phyloP scores from a whole-genome alignment of 148 eudicot species.

The Camellia granthamiana region DNA sequence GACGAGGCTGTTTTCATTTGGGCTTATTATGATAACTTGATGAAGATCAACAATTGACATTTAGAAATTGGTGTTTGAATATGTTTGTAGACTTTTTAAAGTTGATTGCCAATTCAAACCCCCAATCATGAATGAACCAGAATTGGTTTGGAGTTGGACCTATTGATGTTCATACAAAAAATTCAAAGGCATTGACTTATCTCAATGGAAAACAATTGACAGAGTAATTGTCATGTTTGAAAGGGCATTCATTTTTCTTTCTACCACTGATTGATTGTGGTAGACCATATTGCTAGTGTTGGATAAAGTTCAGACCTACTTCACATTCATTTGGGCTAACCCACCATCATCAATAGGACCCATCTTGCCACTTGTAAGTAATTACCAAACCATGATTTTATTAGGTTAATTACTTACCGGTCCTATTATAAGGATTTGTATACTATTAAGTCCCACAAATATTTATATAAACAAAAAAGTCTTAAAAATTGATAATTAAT shows the following conservation, averaged over 20 bases:
- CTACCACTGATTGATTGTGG: neutral
- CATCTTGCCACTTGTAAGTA: neutral
- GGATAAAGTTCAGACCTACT: neutral
- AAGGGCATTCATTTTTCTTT: neutral
- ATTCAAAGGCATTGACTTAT: neutral
- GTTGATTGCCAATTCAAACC: neutral
- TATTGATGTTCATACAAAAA: neutral
- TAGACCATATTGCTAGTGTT: neutral
- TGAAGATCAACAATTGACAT: slow-evolving; percentile 1
- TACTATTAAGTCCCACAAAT: too few relatives aligned
- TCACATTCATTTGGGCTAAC: neutral
- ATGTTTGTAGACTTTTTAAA: neutral
- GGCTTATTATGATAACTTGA: neutral
- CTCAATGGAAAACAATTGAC: neutral
- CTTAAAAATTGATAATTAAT: too few relatives aligned
- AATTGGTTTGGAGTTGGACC: neutral
- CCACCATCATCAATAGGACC: neutral
- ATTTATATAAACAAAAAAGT: too few relatives aligned
- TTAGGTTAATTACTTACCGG: too few relatives aligned
- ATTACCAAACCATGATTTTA: too few relatives aligned
- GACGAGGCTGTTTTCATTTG: too few relatives aligned
- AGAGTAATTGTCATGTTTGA: neutral
- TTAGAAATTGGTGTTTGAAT: neutral
- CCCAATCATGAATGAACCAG: neutral
- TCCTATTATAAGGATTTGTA: too few relatives aligned